Evolutionary conservation across 805 yeast species (phyloP).

Genomic region (Candida maesae): DNA sequence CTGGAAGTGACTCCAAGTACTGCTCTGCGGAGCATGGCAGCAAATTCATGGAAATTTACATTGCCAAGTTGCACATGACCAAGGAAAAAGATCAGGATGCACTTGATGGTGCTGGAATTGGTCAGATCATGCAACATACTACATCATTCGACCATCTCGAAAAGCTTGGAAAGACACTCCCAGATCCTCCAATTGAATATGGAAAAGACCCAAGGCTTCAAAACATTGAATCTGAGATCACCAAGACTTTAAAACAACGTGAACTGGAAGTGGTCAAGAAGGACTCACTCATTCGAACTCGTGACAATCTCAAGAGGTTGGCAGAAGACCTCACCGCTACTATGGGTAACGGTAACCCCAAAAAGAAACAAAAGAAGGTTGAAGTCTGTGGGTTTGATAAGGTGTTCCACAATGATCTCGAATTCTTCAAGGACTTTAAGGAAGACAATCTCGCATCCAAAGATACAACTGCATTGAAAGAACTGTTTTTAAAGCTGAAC

Average conservation of each 20-base stretch:
- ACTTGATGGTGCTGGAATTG: conserved; percentile 6
- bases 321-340: conserved; percentile 22
- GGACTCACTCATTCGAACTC: conserved; percentile 19
- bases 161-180: conserved; percentile 37
- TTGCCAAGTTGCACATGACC: conserved; percentile 3
- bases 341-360: background rate
- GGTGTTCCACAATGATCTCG: conserved; percentile 17
- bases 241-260: background rate
- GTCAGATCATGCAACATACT: conserved; percentile 13
- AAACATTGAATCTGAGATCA: conserved; percentile 1
- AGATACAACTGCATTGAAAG: conserved; percentile 9
- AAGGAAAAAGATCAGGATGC: conserved; percentile 1
- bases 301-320: conserved; percentile 26
- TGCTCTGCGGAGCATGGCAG: conserved; percentile 73
- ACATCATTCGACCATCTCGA: conserved; percentile 21
- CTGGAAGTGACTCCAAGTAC: conserved; percentile 52
- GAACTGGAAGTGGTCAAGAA: conserved; percentile 11
- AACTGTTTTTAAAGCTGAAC: conserved; percentile 3
- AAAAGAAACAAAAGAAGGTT: conserved; percentile 31
- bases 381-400: conserved; percentile 55
- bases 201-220: conserved; percentile 12
- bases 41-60: conserved; percentile 11
- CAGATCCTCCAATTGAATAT: conserved; percentile 35
- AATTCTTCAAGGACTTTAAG: conserved; percentile 11
- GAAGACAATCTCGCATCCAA: conserved; percentile 22